phyloP scores from a whole-genome alignment of 495 filamentous ascomycete genomes.

The Clohesyomyces aquaticus region DNA sequence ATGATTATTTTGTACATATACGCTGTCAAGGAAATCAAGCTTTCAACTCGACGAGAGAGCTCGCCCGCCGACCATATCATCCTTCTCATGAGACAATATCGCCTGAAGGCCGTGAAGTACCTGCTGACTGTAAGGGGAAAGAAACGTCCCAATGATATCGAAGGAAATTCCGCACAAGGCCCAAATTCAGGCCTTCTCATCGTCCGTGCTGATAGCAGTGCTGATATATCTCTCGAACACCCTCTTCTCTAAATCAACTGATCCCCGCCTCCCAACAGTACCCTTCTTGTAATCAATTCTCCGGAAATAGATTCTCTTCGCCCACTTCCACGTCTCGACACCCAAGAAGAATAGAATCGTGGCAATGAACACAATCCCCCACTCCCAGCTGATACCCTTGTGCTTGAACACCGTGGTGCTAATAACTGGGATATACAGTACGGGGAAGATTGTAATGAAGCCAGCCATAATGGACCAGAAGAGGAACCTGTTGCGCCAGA shows the following conservation, averaged over 20 bases:
- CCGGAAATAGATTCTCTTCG: conserved; percentile 56
- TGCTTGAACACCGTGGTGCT: conserved; percentile 77
- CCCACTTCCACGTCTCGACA: conserved; percentile 69
- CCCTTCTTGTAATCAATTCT: conserved; percentile 24
- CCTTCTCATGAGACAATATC: too few relatives aligned
- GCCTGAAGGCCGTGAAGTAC: too few relatives aligned
- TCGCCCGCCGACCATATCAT: too few relatives aligned
- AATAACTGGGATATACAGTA: conserved; percentile 72
- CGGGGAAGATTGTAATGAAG: conserved; percentile 68
- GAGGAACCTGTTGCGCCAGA: conserved; percentile 73
- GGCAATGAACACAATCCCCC: conserved; percentile 65
- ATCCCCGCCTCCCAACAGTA: conserved; percentile 6
- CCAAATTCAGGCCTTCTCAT: conserved; percentile 24
- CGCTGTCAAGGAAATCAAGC: too few relatives aligned
- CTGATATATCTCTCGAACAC: conserved; percentile 39
- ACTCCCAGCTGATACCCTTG: conserved; percentile 73
- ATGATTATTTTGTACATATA: too few relatives aligned
- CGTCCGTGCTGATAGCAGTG: conserved; percentile 27
- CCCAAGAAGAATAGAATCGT: conserved; percentile 62
- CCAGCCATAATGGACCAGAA: conserved; percentile 74
- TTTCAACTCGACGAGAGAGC: too few relatives aligned
- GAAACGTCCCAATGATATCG: too few relatives aligned
- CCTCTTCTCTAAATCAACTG: conserved; percentile 35
- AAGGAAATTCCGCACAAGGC: background rate
- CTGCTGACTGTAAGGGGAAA: too few relatives aligned